phyloP scores from a whole-genome alignment of 768 basidiomycete species.

The Mycena filopes region DNA sequence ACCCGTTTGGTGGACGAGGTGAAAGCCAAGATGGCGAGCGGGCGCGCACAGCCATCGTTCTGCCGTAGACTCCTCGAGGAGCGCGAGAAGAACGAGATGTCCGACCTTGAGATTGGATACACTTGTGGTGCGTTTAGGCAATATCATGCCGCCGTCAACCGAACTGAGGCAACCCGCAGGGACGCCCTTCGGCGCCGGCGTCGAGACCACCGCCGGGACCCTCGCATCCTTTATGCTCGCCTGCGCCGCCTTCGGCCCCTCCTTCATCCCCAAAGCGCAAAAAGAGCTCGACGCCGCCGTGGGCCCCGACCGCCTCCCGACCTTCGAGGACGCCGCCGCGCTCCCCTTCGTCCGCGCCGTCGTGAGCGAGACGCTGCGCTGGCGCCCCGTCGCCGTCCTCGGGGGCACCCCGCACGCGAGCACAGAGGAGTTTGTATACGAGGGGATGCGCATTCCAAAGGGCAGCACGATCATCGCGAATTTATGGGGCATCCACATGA shows the following conservation, averaged over 20 bases:
- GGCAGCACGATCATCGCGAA: constrained; percentile 51
- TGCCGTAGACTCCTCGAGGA: constrained; percentile 50
- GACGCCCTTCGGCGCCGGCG: constrained; percentile 57
- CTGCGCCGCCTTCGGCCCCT: constrained; percentile 28
- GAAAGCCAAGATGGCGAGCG: constrained; percentile 51
- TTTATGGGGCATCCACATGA: constrained; percentile 36
- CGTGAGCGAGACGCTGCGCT: constrained; percentile 52
- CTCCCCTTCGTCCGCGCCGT: constrained; percentile 51
- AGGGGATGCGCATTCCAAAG: constrained; percentile 52
- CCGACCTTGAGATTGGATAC: constrained; percentile 57
- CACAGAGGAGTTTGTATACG: constrained; percentile 49
- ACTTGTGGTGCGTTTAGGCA: constrained; percentile 43
- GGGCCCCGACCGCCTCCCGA: constrained; percentile 50
- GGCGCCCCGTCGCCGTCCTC: constrained; percentile 48
- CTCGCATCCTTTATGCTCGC: constrained; percentile 46
- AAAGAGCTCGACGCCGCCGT: constrained; percentile 51
- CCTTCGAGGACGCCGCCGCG: constrained; percentile 45
- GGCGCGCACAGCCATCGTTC: constrained; percentile 52
- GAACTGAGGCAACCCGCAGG: constrained; percentile 14
- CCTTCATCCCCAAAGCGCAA: constrained; percentile 51
- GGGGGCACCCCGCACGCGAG: constrained; percentile 51
- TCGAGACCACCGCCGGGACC: constrained; percentile 53
- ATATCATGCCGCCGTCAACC: not conserved
- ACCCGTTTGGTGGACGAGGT: constrained; percentile 54
- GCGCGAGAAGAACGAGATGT: constrained; percentile 50